Evolutionary conservation across 1,284 basidiomycete species (phyloP).

Genomic region (Sphaerobolus stellatus): DNA sequence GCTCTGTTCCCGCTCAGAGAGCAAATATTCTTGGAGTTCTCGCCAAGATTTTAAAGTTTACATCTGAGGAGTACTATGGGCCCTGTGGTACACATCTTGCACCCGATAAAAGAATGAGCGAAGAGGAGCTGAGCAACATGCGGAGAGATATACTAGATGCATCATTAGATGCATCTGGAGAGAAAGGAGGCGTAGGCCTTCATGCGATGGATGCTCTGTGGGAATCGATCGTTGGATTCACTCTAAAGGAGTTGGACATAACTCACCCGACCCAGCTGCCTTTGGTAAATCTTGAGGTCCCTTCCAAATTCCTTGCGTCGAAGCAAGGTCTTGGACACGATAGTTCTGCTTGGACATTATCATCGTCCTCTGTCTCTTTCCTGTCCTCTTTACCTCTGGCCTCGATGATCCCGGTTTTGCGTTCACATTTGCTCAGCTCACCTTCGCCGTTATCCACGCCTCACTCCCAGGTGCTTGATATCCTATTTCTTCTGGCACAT

Average conservation of each 20-base stretch:
- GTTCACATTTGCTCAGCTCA: neutral
- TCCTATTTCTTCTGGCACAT: slow-evolving; percentile 62
- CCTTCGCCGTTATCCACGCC: slow-evolving; percentile 20
- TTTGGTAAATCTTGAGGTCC: slow-evolving; percentile 51
- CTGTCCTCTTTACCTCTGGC: slow-evolving; percentile 46
- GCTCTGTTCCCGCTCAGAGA: slow-evolving; percentile 82
- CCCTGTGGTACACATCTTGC: neutral
- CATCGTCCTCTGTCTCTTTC: slow-evolving; percentile 34
- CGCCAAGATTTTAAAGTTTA: slow-evolving; percentile 49
- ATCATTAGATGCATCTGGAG: slow-evolving; percentile 61
- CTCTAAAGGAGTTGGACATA: slow-evolving; percentile 46
- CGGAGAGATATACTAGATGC: slow-evolving; percentile 50
- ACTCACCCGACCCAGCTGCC: slow-evolving; percentile 37
- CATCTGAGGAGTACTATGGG: slow-evolving; percentile 7
- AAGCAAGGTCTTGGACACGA: slow-evolving; percentile 14
- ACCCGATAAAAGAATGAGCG: too few relatives aligned
- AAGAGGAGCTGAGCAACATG: neutral
- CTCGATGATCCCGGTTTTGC: slow-evolving; percentile 46
- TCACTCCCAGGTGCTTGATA: slow-evolving; percentile 56
- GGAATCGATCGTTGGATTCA: slow-evolving; percentile 55
- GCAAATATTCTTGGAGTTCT: slow-evolving; percentile 80
- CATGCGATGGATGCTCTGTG: slow-evolving; percentile 69
- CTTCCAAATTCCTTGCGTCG: slow-evolving; percentile 13
- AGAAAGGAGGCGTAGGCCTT: slow-evolving; percentile 66
- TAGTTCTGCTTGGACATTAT: neutral